Base-by-base conservation (phyloP, 2,329 filamentous ascomycete genomes). In the Botryotinia convoluta region DNA sequence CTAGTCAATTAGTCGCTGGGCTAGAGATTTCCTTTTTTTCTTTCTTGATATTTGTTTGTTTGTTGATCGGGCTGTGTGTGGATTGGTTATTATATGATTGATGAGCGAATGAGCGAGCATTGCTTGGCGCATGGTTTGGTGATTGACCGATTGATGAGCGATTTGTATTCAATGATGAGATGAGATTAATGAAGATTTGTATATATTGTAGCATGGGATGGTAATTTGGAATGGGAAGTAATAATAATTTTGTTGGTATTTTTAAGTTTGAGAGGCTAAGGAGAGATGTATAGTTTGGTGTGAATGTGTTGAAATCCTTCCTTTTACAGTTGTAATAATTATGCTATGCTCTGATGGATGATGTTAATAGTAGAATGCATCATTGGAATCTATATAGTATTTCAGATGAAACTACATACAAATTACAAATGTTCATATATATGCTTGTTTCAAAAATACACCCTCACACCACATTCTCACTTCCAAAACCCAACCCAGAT, bases 121-220 rank as follows among this genome's bases (percentile, higher is more conserved):
- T 68, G 32, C 45, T 51, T 51, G 64, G 64, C 64, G 64, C 37
- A 54, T 54, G 64, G 35, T 54, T 54, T 54, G 48, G 48, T n/a
- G 32, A 39, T 68, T 51, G n/a, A n/a, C 35, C 39, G 20, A 64
- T 64, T 18, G 18, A 64, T 45, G 62, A 32, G 44, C 48, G 48
- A n/a, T n/a, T 51, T 64, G 29, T 22, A 64, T 67, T 67, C 64
- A 39, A 68, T 39, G 22, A 68, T 54, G 64, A 68, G 64, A 68
- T n/a, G 45, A 48, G 45, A 51, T 51, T 42, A 65, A 65, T 51
- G 64, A 54, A 68, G 64, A n/a, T 54, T 54, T 68, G 26, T 54
- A 54, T 54, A 68, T 39, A 22, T 68, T 67, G 3, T 39, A 39
- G 26, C 9, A 29, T 29, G 44, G 45, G 45, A n/a, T 67, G 32